These are phyloP conservation scores for Corynespora cassiicola DNA, from an alignment of 2,329 filamentous ascomycete species.

Conservation along the genomic window DNA sequence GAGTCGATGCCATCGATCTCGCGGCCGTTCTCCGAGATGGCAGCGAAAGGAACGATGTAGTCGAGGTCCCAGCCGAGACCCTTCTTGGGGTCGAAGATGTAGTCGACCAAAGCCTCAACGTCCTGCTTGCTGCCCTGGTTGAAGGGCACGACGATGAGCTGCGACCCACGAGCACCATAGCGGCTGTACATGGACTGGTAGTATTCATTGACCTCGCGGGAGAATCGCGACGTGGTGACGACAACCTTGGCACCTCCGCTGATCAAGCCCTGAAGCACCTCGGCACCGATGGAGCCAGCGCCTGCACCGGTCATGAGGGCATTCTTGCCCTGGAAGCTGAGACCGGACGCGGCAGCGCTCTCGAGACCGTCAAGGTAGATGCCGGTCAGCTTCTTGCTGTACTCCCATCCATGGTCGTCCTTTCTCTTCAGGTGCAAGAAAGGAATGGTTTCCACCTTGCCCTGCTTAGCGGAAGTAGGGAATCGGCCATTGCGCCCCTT, in stretches of 20 bases:
- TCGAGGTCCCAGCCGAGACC: constrained; percentile 98
- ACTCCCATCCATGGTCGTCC: constrained; percentile 94
- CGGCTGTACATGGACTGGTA: constrained; percentile 99
- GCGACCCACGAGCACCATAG: constrained; percentile 90
- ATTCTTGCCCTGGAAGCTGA: constrained; percentile 94
- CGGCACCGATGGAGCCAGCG: constrained; percentile 95
- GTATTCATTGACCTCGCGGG: constrained; percentile 96
- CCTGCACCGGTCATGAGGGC: constrained; percentile 98
- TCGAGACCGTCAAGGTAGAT: constrained; percentile 92
- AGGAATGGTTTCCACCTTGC: constrained; percentile 95
- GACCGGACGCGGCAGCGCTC: constrained; percentile 82
- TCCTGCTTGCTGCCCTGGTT: constrained; percentile 99
- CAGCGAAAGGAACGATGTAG: constrained; percentile 93
- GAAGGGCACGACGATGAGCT: constrained; percentile 97
- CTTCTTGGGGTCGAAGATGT: constrained; percentile 96
- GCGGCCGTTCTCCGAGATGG: constrained; percentile 96
- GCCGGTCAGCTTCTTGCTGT: constrained; percentile 97
- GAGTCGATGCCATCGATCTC: constrained; percentile 97
- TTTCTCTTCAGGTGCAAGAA: constrained; percentile 98
- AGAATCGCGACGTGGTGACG: constrained; percentile 96
- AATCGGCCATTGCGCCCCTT: constrained; percentile 61
- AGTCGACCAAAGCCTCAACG: constrained; percentile 89
- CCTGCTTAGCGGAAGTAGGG: constrained; percentile 68
- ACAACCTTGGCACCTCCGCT: constrained; percentile 96
- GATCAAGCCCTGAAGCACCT: constrained; percentile 93